These are phyloP conservation scores for Boletus sp. DNA, from an alignment of 768 basidiomycete species.

Conservation along the genomic window DNA sequence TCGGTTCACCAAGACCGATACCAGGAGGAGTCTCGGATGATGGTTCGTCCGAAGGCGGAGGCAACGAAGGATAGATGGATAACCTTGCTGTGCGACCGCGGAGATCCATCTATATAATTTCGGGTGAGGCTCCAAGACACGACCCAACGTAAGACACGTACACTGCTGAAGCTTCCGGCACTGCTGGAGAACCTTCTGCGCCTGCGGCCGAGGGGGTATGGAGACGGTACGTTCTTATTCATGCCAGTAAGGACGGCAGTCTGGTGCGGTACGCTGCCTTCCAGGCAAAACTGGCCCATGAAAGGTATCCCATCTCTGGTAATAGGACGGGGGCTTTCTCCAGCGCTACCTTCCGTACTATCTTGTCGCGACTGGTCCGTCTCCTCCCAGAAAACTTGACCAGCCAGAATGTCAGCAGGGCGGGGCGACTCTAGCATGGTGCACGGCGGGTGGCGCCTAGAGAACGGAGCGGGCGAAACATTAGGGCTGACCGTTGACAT, in stretches of 20 bases:
- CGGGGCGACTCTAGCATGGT: constrained; percentile 44
- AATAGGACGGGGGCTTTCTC: constrained; percentile 20
- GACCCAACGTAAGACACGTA: constrained; percentile 26
- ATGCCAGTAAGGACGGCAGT: constrained; percentile 28
- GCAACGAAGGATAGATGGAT: constrained; percentile 33
- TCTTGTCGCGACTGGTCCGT: constrained; percentile 40
- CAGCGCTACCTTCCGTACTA: constrained; percentile 34
- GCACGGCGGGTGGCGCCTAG: constrained; percentile 31
- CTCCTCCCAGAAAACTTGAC: constrained; percentile 53
- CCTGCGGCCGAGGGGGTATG: constrained; percentile 23
- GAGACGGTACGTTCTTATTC: constrained; percentile 34
- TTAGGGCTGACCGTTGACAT: constrained; percentile 68
- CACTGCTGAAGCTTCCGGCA: constrained; percentile 36
- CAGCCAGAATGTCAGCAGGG: constrained; percentile 68
- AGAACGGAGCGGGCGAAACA: constrained; percentile 42
- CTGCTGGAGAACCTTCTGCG: constrained; percentile 31
- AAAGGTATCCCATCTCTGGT: constrained; percentile 25
- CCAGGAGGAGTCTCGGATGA: constrained; percentile 35
- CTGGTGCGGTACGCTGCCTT: constrained; percentile 13
- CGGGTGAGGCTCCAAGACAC: constrained; percentile 7
- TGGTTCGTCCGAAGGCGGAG: constrained; percentile 37
- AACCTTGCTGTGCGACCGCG: constrained; percentile 34
- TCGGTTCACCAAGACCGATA: constrained; percentile 46
- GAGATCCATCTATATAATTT: constrained; percentile 25
- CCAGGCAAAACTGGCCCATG: constrained; percentile 40